A percentile compares a stretch with the other conserved stretches of the same genome.
These are phyloP conservation scores for Phymatotrichopsis omnivora DNA, from an alignment of 2,329 filamentous ascomycete genomes.

Conservation along the genomic window DNA sequence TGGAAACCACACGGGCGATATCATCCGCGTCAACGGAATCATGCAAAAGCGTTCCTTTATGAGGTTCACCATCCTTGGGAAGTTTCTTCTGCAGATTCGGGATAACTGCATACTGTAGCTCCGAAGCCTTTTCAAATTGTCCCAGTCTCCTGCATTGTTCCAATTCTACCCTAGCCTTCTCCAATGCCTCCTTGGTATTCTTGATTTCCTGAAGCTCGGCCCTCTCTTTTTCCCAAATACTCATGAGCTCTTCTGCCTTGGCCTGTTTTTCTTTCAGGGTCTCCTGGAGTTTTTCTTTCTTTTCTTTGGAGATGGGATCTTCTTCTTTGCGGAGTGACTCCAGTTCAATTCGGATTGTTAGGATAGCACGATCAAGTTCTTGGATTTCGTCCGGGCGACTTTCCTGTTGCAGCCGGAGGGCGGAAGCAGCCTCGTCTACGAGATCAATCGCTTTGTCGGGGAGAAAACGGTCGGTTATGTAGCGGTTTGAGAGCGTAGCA, in stretches of 20 bases:
- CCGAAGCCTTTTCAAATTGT: constrained; percentile 81
- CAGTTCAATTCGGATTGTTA: constrained; percentile 94
- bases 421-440: constrained; percentile 90
- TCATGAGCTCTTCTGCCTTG: constrained; percentile 62
- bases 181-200: constrained; percentile 75
- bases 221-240: constrained; percentile 84
- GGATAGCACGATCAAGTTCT: constrained; percentile 83
- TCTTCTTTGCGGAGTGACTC: constrained; percentile 91
- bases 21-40: constrained; percentile 94
- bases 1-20: constrained; percentile 82
- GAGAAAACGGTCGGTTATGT: constrained; percentile 90
- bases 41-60: constrained; percentile 60
- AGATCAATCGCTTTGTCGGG: constrained; percentile 96
- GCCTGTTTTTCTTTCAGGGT: constrained; percentile 67
- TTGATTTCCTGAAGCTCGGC: constrained; percentile 80
- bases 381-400: constrained; percentile 94
- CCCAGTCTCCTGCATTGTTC: constrained; percentile 80
- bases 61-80: constrained; percentile 57
- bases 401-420: constrained; percentile 83
- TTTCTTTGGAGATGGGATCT: constrained; percentile 77
- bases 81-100: constrained; percentile 69
- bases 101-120: constrained; percentile 80
- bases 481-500: constrained; percentile 84
- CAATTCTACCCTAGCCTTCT: constrained; percentile 72
- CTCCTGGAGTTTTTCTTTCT: constrained; percentile 72